Conservation (phyloP, 305 asterid species). For the Striga hermonthica region DNA sequence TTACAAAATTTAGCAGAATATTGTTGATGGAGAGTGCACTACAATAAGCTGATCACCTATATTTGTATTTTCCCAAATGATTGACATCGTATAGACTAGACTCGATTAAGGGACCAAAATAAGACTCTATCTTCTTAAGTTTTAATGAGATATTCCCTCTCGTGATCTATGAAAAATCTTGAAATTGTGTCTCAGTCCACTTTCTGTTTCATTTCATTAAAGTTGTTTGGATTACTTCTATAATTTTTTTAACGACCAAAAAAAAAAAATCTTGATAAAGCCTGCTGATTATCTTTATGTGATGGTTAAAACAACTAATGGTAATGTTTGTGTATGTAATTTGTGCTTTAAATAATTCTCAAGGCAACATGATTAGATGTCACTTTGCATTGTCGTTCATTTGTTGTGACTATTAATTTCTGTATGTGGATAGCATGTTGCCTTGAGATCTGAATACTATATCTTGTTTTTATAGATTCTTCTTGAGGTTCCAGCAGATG, state of each 20-base stretch:
- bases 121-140: neutral
- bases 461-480: conserved; percentile 56
- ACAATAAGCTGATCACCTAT: neutral
- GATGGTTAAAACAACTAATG: too few relatives aligned
- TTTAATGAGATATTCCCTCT: neutral
- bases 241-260: too few relatives aligned
- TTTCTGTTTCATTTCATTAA: too few relatives aligned
- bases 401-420: neutral
- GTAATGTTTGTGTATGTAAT: too few relatives aligned
- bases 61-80: neutral
- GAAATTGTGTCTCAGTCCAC: too few relatives aligned
- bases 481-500: conserved; percentile 68
- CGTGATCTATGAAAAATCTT: neutral
- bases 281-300: too few relatives aligned
- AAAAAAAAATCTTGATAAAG: too few relatives aligned
- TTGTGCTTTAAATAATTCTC: too few relatives aligned
- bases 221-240: too few relatives aligned
- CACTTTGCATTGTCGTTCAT: too few relatives aligned
- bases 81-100: conserved; percentile 6
- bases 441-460: conserved; percentile 15
- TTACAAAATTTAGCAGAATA: neutral
- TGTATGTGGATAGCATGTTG: conserved; percentile 5
- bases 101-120: conserved; percentile 7
- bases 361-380: too few relatives aligned
- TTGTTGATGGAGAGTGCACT: conserved; percentile 9